A percentile compares a stretch with the other conserved stretches of the same genome.
These are phyloP conservation scores for Pachysolen tannophilus DNA, from an alignment of 805 yeast genomes.

Conservation along the genomic window DNA sequence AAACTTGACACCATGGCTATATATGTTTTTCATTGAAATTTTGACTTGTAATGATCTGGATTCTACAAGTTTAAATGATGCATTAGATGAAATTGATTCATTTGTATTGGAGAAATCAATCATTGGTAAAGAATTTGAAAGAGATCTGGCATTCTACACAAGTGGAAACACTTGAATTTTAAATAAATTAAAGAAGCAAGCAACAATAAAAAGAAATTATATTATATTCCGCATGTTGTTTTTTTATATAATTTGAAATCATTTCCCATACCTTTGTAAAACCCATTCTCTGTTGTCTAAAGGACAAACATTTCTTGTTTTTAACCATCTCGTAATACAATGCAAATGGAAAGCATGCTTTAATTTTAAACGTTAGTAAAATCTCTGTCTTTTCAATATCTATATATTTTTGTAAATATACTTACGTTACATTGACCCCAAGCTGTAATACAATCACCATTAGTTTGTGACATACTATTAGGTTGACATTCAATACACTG, in stretches of 20 bases:
- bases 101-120: constrained; percentile 43
- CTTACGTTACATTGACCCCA: constrained; percentile 96
- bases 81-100: constrained; percentile 33
- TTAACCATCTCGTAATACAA: constrained; percentile 93
- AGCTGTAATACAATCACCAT: constrained; percentile 84
- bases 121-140: constrained; percentile 34
- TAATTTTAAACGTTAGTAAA: constrained; percentile 8
- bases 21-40: constrained; percentile 74
- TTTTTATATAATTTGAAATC: background rate
- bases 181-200: background rate
- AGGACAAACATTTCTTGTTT: constrained; percentile 94
- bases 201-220: background rate
- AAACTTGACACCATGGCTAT: constrained; percentile 61
- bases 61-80: constrained; percentile 19
- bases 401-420: too few species aligned
- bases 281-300: constrained; percentile 90
- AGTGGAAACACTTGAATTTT: background rate
- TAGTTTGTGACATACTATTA: constrained; percentile 51
- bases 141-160: constrained; percentile 3
- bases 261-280: constrained; percentile 15
- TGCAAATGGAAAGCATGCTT: constrained; percentile 99
- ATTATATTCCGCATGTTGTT: background rate
- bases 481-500: constrained; percentile 97
- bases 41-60: constrained; percentile 31
- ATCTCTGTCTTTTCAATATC: too few species aligned